These are phyloP conservation scores for Triticum turgidum DNA, from an alignment of 176 grass and related monocot species.

Conservation along the genomic window DNA sequence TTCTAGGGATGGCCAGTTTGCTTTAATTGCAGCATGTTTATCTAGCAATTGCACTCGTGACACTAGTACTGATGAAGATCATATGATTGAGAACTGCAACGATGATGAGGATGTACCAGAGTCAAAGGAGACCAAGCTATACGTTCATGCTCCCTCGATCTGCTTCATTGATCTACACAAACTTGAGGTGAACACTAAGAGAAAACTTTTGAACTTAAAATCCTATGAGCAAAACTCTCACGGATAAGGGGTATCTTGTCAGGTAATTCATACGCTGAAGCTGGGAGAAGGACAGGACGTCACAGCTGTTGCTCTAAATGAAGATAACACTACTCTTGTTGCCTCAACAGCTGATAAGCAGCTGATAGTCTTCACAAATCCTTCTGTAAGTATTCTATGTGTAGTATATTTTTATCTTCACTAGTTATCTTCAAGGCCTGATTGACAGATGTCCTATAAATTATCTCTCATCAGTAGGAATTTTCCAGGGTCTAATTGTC, in stretches of 20 bases:
- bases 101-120: slow-evolving; percentile 24
- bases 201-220: not conserved
- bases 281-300: slow-evolving; percentile 70
- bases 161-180: slow-evolving; percentile 88
- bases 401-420: slow-evolving; percentile 19
- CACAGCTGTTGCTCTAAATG: slow-evolving; percentile 69
- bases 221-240: slow-evolving; percentile 30
- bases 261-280: slow-evolving; percentile 78
- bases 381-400: slow-evolving; percentile 52
- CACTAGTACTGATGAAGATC: slow-evolving; percentile 32
- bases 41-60: slow-evolving; percentile 35
- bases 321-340: slow-evolving; percentile 82
- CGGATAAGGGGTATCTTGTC: slow-evolving; percentile 14
- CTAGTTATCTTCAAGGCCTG: not conserved
- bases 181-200: slow-evolving; percentile 69
- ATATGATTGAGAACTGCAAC: slow-evolving; percentile 28
- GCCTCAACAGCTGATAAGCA: slow-evolving; percentile 88
- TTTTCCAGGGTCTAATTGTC: not conserved
- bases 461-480: not conserved
- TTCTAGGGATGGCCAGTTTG: slow-evolving; percentile 80
- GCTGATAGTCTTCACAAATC: slow-evolving; percentile 77
- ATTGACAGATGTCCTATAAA: slow-evolving; percentile 10
- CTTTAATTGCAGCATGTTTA: slow-evolving; percentile 64
- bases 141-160: slow-evolving; percentile 73
- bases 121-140: slow-evolving; percentile 38